Percentiles rank a stretch among this genome's conserved stretches.
These are phyloP conservation scores for Ramularia endophylla DNA, from an alignment of 2,329 filamentous ascomycete species.

Conservation along the genomic window DNA sequence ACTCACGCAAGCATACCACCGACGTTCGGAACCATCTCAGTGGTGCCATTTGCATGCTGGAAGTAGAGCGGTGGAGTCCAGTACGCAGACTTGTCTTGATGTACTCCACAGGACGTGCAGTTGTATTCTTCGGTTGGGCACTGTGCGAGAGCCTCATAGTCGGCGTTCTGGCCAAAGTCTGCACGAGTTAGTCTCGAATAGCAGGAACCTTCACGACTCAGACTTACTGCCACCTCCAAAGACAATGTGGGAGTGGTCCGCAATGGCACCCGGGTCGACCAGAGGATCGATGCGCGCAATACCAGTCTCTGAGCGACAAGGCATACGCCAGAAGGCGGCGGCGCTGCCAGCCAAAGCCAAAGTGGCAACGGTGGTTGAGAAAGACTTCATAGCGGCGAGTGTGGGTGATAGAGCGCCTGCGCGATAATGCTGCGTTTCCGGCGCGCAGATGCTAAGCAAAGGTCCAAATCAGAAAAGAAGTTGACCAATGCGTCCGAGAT, in stretches of 20 bases:
- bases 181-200: conserved; percentile 14
- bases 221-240: conserved; percentile 72
- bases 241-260: conserved; percentile 66
- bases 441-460: conserved; percentile 8
- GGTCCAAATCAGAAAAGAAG: conserved; percentile 5
- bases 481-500: conserved; percentile 9
- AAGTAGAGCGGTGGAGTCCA: conserved; percentile 78
- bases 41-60: conserved; percentile 59
- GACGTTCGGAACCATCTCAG: conserved; percentile 64
- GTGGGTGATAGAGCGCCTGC: conserved; percentile 11
- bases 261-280: conserved; percentile 54
- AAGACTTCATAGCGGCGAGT: conserved; percentile 21
- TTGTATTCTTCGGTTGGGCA: conserved; percentile 56
- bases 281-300: conserved; percentile 73
- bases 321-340: conserved; percentile 81
- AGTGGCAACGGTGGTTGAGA: conserved; percentile 16
- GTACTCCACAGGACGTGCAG: conserved; percentile 77
- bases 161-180: conserved; percentile 61
- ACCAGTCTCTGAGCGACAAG: conserved; percentile 66
- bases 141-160: conserved; percentile 50
- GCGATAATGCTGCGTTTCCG: conserved; percentile 13
- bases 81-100: conserved; percentile 80
- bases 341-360: conserved; percentile 26
- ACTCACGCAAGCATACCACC: conserved; percentile 83
- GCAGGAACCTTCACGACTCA: no score